A percentile compares a stretch with the other conserved stretches of the same genome.
These are phyloP conservation scores for Aurinia saxatilis DNA, from an alignment of 345 rosid genomes.

Conservation along the genomic window DNA sequence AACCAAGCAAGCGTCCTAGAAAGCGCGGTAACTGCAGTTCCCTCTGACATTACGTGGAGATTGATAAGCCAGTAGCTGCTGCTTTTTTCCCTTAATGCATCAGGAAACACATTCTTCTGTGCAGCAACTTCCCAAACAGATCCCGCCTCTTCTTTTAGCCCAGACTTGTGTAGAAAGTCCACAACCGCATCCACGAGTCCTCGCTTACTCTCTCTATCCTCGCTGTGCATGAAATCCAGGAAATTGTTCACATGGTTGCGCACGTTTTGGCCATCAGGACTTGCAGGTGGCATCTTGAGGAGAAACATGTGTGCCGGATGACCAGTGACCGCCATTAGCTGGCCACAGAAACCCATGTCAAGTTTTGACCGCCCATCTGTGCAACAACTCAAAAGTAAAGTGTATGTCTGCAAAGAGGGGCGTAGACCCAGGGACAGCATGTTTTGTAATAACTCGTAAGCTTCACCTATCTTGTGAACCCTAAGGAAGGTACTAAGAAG, in stretches of 20 bases:
- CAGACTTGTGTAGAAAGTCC: constrained; percentile 88
- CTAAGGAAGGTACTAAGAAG: constrained; percentile 83
- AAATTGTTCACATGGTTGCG: constrained; percentile 63
- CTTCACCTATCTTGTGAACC: constrained; percentile 59
- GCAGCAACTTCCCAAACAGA: constrained; percentile 95
- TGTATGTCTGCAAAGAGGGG: constrained; percentile 82
- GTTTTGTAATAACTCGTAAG: constrained; percentile 60
- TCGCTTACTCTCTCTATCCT: constrained; percentile 96
- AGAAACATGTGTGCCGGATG: constrained; percentile 85
- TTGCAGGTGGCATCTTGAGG: constrained; percentile 66
- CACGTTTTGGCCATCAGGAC: constrained; percentile 89
- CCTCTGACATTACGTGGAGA: constrained; percentile 96
- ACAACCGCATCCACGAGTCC: constrained; percentile 87
- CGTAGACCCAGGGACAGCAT: constrained; percentile 64
- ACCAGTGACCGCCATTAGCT: constrained; percentile 72
- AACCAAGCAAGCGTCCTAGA: constrained; percentile 91
- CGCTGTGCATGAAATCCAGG: constrained; percentile 85
- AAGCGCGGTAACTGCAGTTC: constrained; percentile 78
- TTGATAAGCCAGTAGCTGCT: constrained; percentile 86
- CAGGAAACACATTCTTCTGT: constrained; percentile 74
- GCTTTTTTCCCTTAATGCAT: constrained; percentile 69
- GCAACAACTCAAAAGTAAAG: constrained; percentile 82
- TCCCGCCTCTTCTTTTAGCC: constrained; percentile 88
- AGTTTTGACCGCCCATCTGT: constrained; percentile 62
- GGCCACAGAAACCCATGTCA: constrained; percentile 68